Conservation (phyloP, 1,139 yeast species). For the Debaryomyces sp. region DNA sequence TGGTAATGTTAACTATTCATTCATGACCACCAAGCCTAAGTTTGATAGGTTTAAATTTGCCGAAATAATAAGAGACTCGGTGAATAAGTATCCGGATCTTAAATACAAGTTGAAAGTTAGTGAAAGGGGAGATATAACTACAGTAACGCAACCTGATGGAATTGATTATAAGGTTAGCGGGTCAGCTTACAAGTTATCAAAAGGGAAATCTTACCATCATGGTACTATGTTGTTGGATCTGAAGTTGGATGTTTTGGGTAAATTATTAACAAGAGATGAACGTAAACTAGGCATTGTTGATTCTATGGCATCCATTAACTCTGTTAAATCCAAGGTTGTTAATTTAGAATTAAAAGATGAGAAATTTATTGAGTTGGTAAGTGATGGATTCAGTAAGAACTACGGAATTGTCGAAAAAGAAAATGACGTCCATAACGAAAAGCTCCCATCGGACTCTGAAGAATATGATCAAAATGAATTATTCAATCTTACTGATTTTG, state of each 20-base stretch:
- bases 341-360: conserved; percentile 56
- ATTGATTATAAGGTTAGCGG: conserved; percentile 72
- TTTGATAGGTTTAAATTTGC: conserved; percentile 72
- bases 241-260: conserved; percentile 56
- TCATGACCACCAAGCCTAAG: conserved; percentile 66
- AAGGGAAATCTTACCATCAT: conserved; percentile 88
- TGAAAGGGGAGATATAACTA: conserved; percentile 77
- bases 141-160: conserved; percentile 29
- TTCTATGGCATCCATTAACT: conserved; percentile 65
- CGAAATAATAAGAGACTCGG: conserved; percentile 49
- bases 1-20: conserved; percentile 90
- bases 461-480: conserved; percentile 34
- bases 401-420: conserved; percentile 27
- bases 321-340: conserved; percentile 76
- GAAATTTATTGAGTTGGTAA: conserved; percentile 51
- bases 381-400: conserved; percentile 42
- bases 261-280: conserved; percentile 55
- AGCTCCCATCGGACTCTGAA: conserved; percentile 15
- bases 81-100: conserved; percentile 35
- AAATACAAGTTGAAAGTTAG: conserved; percentile 48
- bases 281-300: conserved; percentile 48
- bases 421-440: conserved; percentile 14
- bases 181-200: conserved; percentile 84
- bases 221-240: conserved; percentile 91
- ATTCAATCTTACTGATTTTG: conserved; percentile 39